Conservation (phyloP, 2,329 filamentous ascomycete genomes). For the Zymoseptoria pseudotritici region DNA sequence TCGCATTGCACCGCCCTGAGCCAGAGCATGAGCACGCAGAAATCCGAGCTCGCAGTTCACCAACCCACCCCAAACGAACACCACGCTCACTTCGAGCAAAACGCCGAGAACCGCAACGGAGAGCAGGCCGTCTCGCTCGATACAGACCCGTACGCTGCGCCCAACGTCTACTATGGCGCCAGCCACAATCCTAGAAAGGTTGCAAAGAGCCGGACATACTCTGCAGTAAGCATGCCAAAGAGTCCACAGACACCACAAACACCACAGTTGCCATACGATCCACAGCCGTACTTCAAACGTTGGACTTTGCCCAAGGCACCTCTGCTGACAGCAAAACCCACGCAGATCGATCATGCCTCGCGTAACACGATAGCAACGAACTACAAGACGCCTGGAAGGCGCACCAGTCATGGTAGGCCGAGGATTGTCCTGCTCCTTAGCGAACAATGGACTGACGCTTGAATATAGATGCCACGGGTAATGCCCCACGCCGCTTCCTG, state of each 20-base stretch:
- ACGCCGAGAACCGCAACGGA: conserved; percentile 3
- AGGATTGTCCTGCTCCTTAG: background rate
- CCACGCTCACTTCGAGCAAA: background rate
- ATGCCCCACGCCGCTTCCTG: conserved; percentile 68
- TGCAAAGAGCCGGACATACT: conserved; percentile 47
- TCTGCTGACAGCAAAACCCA: conserved; percentile 2
- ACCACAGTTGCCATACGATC: conserved; percentile 5
- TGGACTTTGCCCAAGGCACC: conserved; percentile 1
- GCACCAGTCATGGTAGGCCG: conserved; percentile 27
- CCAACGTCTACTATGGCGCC: conserved; percentile 54
- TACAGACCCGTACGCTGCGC: conserved; percentile 50
- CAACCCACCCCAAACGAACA: conserved; percentile 7
- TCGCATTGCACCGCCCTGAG: background rate
- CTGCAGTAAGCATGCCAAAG: conserved; percentile 40
- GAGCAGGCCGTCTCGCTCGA: conserved; percentile 22
- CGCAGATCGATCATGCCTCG: conserved; percentile 17
- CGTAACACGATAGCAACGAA: conserved; percentile 11
- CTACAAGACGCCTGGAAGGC: conserved; percentile 20
- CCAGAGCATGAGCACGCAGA: conserved; percentile 31
- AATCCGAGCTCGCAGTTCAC: conserved; percentile 23
- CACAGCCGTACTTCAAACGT: conserved; percentile 3
- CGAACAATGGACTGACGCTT: conserved; percentile 1
- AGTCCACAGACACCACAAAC: background rate
- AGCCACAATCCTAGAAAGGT: conserved; percentile 42
- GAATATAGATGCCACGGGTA: conserved; percentile 60